Base-by-base conservation (phyloP, 2,329 filamentous ascomycete species). In the Pleurostoma richardsiae region DNA sequence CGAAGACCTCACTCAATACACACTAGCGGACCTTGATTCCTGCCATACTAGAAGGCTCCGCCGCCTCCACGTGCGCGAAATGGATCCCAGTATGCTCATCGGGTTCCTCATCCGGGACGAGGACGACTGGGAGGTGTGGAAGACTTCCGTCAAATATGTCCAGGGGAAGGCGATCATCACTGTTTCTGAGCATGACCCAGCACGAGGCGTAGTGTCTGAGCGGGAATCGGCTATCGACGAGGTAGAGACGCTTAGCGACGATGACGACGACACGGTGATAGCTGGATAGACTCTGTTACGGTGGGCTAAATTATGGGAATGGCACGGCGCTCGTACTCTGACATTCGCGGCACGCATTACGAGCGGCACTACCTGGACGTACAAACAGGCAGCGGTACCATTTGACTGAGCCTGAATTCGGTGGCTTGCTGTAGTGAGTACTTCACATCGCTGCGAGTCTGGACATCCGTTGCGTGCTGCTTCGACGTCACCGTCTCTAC, bases 1-100 rank as follows among this genome's bases (percentile, higher is more conserved):
- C 52, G 63, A 74, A 29, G 65, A 82, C 42, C 62, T 74, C 1
- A 65, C 69, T 5, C 68, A 80, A 2, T 89, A 90, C 59, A 82
- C 82, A 0, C 59, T 72, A 6, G 85, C 88, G 56, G 90, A 97
- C 49, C 64, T 96, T 11, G 80, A 85, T 46, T 86, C 86, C 1
- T 96, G 90, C 59, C 92, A 99, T 63, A 97, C 91, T 1, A 80
- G 88, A 43, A 84, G 92, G 42, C 70, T 99, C 19, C 83, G 92
- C 36, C 80, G 87, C 47, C 76, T 99, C 30, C 85, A 94, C 55
- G 78, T 99, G 42, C 83, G 83, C 49, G 91, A 97, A 60, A 94
- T 99, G 88, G 94, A 99, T 59, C 94, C 94, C 0, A 96, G 90
- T 60, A 99, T 99, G 94, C 71, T 99, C 39, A 88, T 99, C 54